Conservation (phyloP, 331 rosid species). For the Quercus lobata region DNA sequence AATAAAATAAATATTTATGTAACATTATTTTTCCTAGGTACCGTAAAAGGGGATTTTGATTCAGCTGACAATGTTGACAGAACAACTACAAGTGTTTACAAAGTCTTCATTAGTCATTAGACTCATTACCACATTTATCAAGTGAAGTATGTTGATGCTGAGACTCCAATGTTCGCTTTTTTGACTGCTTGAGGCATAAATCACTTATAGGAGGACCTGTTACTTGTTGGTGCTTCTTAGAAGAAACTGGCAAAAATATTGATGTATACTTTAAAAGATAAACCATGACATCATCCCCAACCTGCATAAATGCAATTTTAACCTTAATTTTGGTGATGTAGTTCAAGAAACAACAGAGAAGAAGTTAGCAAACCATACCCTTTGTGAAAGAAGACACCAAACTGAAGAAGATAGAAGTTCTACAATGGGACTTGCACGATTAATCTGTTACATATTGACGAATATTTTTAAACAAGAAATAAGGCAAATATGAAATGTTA, state of each 20-base stretch:
- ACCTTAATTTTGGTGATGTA: not conserved
- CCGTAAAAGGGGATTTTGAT: too few relatives aligned
- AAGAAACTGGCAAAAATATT: constrained; percentile 59
- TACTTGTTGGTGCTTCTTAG: constrained; percentile 58
- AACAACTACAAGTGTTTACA: not conserved
- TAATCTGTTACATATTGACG: constrained; percentile 25
- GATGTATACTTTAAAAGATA: constrained; percentile 54
- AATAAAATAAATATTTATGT: too few relatives aligned
- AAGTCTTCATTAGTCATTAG: constrained; percentile 29
- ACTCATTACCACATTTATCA: constrained; percentile 34
- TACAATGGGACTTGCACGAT: constrained; percentile 40
- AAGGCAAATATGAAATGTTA: too few relatives aligned
- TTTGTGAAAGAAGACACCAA: constrained; percentile 64
- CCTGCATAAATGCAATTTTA: constrained; percentile 39
- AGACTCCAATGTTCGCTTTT: constrained; percentile 16
- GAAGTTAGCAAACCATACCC: constrained; percentile 43
- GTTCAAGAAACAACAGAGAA: constrained; percentile 1
- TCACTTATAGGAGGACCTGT: constrained; percentile 51
- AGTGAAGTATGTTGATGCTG: constrained; percentile 22
- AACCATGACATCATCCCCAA: constrained; percentile 57
- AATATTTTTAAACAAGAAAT: too few relatives aligned
- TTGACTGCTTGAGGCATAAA: constrained; percentile 32
- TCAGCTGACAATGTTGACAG: not conserved
- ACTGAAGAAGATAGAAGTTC: constrained; percentile 60
- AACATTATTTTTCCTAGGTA: not conserved